Evolutionary conservation across 495 filamentous ascomycete genomes (phyloP).

Genomic region (Aspergillus leporis): DNA sequence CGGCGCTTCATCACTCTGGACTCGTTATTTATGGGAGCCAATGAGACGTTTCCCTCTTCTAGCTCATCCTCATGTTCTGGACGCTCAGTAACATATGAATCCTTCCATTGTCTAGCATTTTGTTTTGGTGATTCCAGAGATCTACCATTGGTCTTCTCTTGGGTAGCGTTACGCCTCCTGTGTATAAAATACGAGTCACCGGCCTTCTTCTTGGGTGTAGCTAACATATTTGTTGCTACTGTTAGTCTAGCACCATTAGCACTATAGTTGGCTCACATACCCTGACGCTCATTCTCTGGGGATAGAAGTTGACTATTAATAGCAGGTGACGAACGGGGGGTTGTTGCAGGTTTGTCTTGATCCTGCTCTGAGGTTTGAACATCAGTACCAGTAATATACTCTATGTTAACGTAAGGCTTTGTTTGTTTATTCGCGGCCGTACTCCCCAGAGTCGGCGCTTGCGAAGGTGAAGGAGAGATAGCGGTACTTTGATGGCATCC

Average conservation of each 20-base stretch:
- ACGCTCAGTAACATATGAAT: background rate
- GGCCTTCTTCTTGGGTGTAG: background rate
- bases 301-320: background rate
- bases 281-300: background rate
- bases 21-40: constrained; percentile 8
- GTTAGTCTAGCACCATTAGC: background rate
- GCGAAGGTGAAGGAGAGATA: background rate
- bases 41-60: background rate
- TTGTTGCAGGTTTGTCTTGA: background rate
- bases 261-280: background rate
- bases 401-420: background rate
- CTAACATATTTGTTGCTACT: background rate
- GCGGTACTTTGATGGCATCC: background rate
- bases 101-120: background rate
- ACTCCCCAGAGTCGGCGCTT: background rate
- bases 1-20: constrained; percentile 20
- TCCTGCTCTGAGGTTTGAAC: background rate
- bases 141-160: background rate
- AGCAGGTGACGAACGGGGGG: background rate
- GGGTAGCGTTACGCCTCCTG: background rate
- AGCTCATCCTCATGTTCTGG: background rate
- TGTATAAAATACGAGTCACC: background rate
- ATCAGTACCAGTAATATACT: background rate
- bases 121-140: background rate
- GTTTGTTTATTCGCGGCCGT: background rate